A percentile compares a stretch with the other conserved stretches of the same genome.
These are phyloP conservation scores for Ramaria sp. DNA, from an alignment of 768 basidiomycete genomes.

Conservation along the genomic window DNA sequence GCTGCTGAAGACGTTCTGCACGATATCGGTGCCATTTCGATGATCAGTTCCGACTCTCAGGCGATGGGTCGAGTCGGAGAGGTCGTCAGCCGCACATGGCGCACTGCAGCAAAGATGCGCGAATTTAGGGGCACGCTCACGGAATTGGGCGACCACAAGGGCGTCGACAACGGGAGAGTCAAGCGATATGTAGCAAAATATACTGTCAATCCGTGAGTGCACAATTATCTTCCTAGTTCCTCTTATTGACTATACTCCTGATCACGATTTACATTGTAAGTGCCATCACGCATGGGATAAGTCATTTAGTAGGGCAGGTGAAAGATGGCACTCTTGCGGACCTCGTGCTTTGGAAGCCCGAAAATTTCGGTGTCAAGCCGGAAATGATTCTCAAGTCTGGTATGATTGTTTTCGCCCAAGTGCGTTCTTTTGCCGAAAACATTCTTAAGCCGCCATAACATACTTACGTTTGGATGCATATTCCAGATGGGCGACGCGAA, in stretches of 20 bases:
- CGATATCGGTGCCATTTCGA: constrained; percentile 87
- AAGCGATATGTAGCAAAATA: constrained; percentile 96
- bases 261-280: constrained; percentile 27
- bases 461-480: background rate
- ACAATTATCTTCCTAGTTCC: background rate
- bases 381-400: constrained; percentile 95
- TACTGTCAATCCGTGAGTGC: constrained; percentile 88
- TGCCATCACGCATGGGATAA: constrained; percentile 90
- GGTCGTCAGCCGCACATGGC: constrained; percentile 87
- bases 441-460: too few species aligned
- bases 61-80: constrained; percentile 99
- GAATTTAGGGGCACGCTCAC: constrained; percentile 64
- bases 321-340: constrained; percentile 80
- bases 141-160: constrained; percentile 56
- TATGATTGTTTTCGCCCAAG: constrained; percentile 85
- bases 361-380: constrained; percentile 86
- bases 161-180: constrained; percentile 78
- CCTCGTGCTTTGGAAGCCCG: constrained; percentile 91
- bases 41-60: constrained; percentile 94
- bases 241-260: constrained; percentile 3
- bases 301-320: constrained; percentile 77
- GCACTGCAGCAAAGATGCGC: constrained; percentile 93
- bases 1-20: constrained; percentile 96
- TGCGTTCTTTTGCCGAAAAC: constrained; percentile 22
- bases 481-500: constrained; percentile 92